phyloP scores from a whole-genome alignment of 441 rosid species.

The Syzygium malaccense region DNA sequence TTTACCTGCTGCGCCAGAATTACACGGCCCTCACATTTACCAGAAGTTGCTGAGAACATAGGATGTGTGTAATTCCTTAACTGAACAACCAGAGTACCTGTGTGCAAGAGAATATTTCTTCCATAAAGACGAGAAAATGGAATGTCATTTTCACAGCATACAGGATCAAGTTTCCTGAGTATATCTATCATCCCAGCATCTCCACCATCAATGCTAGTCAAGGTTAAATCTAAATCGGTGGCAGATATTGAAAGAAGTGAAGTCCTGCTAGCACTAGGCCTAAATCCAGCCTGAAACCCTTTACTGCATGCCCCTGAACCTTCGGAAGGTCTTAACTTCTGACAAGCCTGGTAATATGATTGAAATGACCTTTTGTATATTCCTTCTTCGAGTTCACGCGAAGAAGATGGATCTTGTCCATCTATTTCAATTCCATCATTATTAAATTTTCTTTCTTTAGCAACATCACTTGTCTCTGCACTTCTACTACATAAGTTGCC shows the following conservation, averaged over 20 bases:
- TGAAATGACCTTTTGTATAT: constrained; percentile 68
- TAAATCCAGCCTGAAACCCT: constrained; percentile 96
- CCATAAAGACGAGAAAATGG: constrained; percentile 98
- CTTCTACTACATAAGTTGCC: constrained; percentile 34
- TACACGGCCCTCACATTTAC: constrained; percentile 88
- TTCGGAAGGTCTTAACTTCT: constrained; percentile 57
- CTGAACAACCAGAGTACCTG: constrained; percentile 59
- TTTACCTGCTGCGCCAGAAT: constrained; percentile 98
- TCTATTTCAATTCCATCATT: constrained; percentile 66
- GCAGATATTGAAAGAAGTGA: constrained; percentile 84
- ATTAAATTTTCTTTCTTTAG: constrained; percentile 39
- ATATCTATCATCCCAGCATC: constrained; percentile 90
- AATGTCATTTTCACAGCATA: constrained; percentile 60
- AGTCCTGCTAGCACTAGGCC: constrained; percentile 64
- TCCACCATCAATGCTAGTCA: constrained; percentile 82
- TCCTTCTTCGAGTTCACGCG: constrained; percentile 61
- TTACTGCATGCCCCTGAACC: constrained; percentile 86
- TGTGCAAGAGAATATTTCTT: constrained; percentile 53
- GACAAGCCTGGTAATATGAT: constrained; percentile 89
- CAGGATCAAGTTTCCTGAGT: constrained; percentile 85
- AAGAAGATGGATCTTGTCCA: constrained; percentile 50
- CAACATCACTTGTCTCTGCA: constrained; percentile 51
- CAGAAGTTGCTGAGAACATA: constrained; percentile 73
- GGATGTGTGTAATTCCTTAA: constrained; percentile 85
- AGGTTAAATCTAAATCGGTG: constrained; percentile 82